Conservation (phyloP, 441 rosid genomes). For the Pelargonium citronellum region DNA sequence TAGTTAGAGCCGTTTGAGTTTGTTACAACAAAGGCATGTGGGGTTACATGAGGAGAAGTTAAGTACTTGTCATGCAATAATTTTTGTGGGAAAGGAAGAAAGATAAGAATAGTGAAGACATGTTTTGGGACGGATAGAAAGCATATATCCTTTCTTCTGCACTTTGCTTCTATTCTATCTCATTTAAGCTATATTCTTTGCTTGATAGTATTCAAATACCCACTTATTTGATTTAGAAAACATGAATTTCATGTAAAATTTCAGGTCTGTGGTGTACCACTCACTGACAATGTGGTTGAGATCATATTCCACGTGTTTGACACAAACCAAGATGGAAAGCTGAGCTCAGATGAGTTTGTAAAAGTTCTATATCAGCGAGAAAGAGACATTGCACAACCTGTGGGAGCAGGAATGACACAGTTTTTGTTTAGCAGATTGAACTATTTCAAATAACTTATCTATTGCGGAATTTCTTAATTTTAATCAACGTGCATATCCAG, state of each 20-base stretch:
- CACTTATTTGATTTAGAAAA: neutral
- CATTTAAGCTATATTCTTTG: neutral
- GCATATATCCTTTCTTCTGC: too few species aligned
- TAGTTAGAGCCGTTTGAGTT: too few species aligned
- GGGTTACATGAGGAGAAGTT: too few species aligned
- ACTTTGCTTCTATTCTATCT: neutral
- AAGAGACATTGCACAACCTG: conserved; percentile 24
- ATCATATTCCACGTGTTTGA: conserved; percentile 54
- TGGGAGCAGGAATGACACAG: conserved; percentile 34
- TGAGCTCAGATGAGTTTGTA: conserved; percentile 52
- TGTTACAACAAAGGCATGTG: too few species aligned
- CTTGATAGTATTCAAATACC: neutral
- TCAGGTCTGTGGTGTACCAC: conserved; percentile 48
- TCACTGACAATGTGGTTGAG: conserved; percentile 42
- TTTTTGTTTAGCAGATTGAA: conserved; percentile 39
- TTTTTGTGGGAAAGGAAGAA: too few species aligned
- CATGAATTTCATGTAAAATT: neutral
- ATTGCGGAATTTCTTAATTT: conserved; percentile 19
- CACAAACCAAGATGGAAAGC: conserved; percentile 39
- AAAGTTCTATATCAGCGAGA: conserved; percentile 39
- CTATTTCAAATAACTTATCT: conserved; percentile 33
- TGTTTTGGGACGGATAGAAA: neutral
- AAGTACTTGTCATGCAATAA: too few species aligned
- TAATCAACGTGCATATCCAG: too few species aligned
- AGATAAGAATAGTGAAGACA: neutral